Evolutionary conservation across 345 rosid species (phyloP).

Genomic region (Rhizophora apiculata): DNA sequence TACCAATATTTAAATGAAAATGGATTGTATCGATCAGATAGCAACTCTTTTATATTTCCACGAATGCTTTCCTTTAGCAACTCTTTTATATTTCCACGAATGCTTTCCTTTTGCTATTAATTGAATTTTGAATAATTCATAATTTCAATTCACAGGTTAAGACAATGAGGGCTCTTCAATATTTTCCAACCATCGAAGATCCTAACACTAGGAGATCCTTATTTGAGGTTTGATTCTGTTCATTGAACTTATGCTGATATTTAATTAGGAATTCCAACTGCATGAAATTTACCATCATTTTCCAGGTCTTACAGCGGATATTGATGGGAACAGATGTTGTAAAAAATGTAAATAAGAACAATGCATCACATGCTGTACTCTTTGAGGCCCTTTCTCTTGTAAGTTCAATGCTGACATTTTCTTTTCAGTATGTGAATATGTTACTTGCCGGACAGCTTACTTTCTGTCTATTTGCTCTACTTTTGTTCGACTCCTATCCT

Average conservation of each 20-base stretch:
- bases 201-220: slow-evolving; percentile 85
- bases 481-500: background rate
- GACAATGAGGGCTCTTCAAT: slow-evolving; percentile 98
- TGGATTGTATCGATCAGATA: background rate
- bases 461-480: background rate
- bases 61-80: background rate
- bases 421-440: slow-evolving; percentile 13
- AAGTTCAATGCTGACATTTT: slow-evolving; percentile 33
- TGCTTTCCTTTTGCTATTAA: no score
- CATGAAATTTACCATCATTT: slow-evolving; percentile 31
- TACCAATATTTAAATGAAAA: background rate
- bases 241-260: slow-evolving; percentile 10
- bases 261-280: slow-evolving; percentile 9
- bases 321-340: slow-evolving; percentile 99
- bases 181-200: slow-evolving; percentile 97
- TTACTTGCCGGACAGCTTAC: background rate
- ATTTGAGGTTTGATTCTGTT: slow-evolving; percentile 64
- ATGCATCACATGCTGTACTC: slow-evolving; percentile 98
- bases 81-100: background rate
- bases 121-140: no score
- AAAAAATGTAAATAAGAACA: slow-evolving; percentile 97
- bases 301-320: slow-evolving; percentile 94
- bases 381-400: slow-evolving; percentile 99
- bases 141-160: slow-evolving; percentile 62
- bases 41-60: background rate